These are phyloP conservation scores for Fusarium ambrosium DNA, from an alignment of 2,329 filamentous ascomycete species.

Conservation along the genomic window DNA sequence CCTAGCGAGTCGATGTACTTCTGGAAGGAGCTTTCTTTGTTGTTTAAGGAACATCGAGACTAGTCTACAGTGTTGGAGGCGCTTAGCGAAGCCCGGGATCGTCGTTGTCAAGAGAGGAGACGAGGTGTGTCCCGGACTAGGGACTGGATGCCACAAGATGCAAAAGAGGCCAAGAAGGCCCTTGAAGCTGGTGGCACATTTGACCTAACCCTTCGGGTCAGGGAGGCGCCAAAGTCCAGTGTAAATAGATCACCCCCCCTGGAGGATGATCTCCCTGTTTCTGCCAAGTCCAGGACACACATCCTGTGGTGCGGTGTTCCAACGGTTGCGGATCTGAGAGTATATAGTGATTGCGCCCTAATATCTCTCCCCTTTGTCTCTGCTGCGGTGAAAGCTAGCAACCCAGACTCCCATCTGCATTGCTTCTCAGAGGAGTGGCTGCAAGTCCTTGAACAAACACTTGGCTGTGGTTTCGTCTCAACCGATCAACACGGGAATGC, in stretches of 20 bases:
- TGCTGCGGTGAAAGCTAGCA: not conserved
- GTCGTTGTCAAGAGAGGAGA: not conserved
- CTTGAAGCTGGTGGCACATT: not conserved
- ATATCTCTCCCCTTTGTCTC: not conserved
- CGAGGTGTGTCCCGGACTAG: not conserved
- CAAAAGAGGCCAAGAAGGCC: not conserved
- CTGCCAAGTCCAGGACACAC: not conserved
- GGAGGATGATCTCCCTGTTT: not conserved
- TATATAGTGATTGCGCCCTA: not conserved
- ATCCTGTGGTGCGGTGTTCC: slow-evolving; percentile 1
- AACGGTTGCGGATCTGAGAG: not conserved
- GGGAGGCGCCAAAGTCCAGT: not conserved
- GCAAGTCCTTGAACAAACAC: not conserved
- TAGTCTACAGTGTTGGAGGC: not conserved
- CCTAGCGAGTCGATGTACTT: not conserved
- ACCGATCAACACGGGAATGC: not conserved
- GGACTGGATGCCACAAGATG: not conserved
- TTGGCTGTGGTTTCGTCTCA: not conserved
- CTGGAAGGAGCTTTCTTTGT: not conserved
- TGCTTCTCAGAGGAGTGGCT: not conserved
- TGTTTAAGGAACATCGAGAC: not conserved
- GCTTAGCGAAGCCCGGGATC: not conserved
- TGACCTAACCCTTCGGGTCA: not conserved
- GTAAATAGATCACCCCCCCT: not conserved
- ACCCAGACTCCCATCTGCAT: not conserved